These are phyloP conservation scores for Penicillium angulare DNA, from an alignment of 495 filamentous ascomycete species.

Conservation along the genomic window DNA sequence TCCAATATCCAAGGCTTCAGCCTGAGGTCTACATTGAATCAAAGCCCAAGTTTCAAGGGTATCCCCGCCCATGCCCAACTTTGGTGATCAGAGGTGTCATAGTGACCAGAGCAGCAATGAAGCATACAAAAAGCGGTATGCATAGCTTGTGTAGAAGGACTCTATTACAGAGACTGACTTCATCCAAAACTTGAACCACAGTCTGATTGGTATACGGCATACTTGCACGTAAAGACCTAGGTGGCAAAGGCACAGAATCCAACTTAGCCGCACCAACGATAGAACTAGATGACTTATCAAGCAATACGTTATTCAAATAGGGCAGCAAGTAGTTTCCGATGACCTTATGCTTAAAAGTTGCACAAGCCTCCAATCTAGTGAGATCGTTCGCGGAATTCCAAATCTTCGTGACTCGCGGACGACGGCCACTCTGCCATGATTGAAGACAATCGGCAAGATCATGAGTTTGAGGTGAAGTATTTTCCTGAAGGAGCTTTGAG, in stretches of 20 bases:
- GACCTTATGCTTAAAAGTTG: neutral
- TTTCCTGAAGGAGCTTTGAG: neutral
- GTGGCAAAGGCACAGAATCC: neutral
- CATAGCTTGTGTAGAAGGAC: no score
- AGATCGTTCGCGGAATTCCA: neutral
- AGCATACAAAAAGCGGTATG: neutral
- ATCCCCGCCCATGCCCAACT: no score
- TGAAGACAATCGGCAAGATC: neutral
- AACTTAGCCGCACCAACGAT: neutral
- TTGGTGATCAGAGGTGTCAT: neutral
- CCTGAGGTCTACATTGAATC: neutral
- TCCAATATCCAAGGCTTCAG: no score
- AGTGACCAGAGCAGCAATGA: neutral
- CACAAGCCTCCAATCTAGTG: neutral
- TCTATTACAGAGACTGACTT: neutral
- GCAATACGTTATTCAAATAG: neutral
- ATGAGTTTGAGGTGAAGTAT: neutral
- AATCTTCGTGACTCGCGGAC: neutral
- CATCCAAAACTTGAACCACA: neutral
- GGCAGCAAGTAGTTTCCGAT: neutral
- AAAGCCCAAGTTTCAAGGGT: no score
- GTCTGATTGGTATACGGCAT: neutral
- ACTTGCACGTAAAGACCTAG: neutral
- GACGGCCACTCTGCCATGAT: neutral
- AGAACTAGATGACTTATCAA: neutral